Evolutionary conservation across 2,329 filamentous ascomycete genomes (phyloP).

Genomic region (Aureobasidium uvarum): DNA sequence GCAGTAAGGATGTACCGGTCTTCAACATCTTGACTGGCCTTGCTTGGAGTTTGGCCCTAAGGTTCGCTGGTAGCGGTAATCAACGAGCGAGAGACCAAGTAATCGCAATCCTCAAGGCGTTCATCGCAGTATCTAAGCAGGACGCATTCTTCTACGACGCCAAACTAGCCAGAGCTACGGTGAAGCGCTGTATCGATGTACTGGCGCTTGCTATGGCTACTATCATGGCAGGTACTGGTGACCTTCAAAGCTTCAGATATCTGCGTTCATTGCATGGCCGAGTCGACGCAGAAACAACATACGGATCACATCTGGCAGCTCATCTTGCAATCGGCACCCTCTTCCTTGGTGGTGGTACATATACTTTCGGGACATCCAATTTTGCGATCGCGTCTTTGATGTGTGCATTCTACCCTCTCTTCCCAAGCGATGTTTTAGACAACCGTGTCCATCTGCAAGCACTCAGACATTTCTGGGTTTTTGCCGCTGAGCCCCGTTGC

Average conservation of each 20-base stretch:
- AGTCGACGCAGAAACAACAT: constrained; percentile 77
- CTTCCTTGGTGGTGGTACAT: constrained; percentile 88
- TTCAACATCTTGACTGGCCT: constrained; percentile 89
- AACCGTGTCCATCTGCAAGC: constrained; percentile 94
- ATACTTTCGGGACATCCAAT: constrained; percentile 86
- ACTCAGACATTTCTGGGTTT: constrained; percentile 94
- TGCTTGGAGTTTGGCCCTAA: constrained; percentile 63
- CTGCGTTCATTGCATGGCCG: constrained; percentile 85
- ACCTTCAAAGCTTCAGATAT: constrained; percentile 78
- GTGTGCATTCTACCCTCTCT: constrained; percentile 90
- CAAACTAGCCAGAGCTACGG: constrained; percentile 76
- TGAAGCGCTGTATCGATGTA: constrained; percentile 87
- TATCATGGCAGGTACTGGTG: constrained; percentile 95
- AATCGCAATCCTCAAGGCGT: constrained; percentile 70
- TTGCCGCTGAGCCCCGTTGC: constrained; percentile 86
- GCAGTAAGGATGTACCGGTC: constrained; percentile 82
- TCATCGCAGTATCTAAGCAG: constrained; percentile 33
- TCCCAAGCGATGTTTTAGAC: constrained; percentile 84
- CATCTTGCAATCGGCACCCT: constrained; percentile 89
- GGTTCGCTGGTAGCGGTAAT: constrained; percentile 54
- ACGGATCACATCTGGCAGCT: constrained; percentile 88
- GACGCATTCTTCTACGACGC: constrained; percentile 66
- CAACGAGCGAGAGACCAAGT: constrained; percentile 73
- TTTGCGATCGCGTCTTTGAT: constrained; percentile 82
- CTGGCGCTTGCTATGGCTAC: constrained; percentile 77